These are phyloP conservation scores for Megacollybia platyphylla DNA, from an alignment of 1,284 basidiomycete species.

Conservation along the genomic window DNA sequence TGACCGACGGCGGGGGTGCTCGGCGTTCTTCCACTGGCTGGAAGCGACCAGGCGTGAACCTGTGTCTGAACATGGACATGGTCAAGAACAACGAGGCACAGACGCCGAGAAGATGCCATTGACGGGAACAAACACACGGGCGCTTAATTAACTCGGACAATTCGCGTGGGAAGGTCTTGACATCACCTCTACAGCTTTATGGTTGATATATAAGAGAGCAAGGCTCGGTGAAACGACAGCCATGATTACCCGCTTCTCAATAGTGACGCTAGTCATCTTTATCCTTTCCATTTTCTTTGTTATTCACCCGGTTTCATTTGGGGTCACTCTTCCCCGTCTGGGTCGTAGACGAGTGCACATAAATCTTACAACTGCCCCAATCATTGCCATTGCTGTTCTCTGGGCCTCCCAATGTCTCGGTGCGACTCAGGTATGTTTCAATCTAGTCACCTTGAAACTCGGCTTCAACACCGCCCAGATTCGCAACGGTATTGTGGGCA, in stretches of 20 bases:
- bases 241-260: slow-evolving; percentile 36
- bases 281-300: slow-evolving; percentile 64
- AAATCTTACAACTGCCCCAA: slow-evolving; percentile 65
- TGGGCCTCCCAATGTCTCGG: slow-evolving; percentile 69
- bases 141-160: too few relatives aligned
- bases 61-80: background rate
- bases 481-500: slow-evolving; percentile 25
- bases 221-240: background rate
- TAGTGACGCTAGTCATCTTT: slow-evolving; percentile 63
- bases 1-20: background rate
- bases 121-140: too few relatives aligned
- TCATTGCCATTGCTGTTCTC: slow-evolving; percentile 68
- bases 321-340: slow-evolving; percentile 21
- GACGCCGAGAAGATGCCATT: background rate
- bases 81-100: too few relatives aligned
- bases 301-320: slow-evolving; percentile 49
- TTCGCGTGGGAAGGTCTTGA: too few relatives aligned
- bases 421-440: slow-evolving; percentile 16
- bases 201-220: background rate
- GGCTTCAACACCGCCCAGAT: slow-evolving; percentile 32
- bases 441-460: background rate
- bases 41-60: background rate
- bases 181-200: too few relatives aligned
- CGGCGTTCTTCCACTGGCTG: background rate
- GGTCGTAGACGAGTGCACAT: slow-evolving; percentile 31